Evolutionary conservation across 2,329 filamentous ascomycete species (phyloP).

Genomic region (Zymoseptoria brevis): DNA sequence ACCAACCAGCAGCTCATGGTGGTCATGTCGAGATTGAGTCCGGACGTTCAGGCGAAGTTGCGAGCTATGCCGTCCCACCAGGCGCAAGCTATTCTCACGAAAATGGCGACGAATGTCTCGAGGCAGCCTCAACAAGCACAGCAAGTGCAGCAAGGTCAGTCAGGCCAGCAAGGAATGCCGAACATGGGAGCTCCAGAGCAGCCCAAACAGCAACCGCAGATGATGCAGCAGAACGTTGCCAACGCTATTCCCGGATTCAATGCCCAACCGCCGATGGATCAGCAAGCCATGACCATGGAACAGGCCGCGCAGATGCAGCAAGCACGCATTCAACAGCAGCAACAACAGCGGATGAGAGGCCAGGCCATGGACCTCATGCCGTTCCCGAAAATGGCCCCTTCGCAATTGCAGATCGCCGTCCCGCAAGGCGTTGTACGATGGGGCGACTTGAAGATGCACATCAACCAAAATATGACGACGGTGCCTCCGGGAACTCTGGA

Average conservation of each 20-base stretch:
- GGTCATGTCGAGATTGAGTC: constrained; percentile 5
- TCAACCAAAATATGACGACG: constrained; percentile 38
- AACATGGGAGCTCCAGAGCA: constrained; percentile 1
- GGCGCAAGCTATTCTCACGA: constrained; percentile 7
- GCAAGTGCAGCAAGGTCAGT: background rate
- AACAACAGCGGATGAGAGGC: constrained; percentile 7
- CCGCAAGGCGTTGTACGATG: constrained; percentile 48
- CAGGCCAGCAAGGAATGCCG: background rate
- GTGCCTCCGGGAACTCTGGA: constrained; percentile 35
- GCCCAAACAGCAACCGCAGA: constrained; percentile 3
- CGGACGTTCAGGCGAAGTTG: constrained; percentile 14
- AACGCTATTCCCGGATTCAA: constrained; percentile 18
- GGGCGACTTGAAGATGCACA: constrained; percentile 50
- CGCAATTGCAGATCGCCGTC: constrained; percentile 22
- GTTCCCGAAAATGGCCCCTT: constrained; percentile 11
- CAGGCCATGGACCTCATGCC: constrained; percentile 13
- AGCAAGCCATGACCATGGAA: constrained; percentile 9
- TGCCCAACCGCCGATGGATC: constrained; percentile 11
- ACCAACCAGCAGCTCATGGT: background rate
- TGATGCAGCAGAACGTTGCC: constrained; percentile 12
- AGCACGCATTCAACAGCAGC: constrained; percentile 11
- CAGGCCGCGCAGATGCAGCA: constrained; percentile 7
- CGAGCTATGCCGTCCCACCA: constrained; percentile 10
- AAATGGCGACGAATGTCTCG: constrained; percentile 9
- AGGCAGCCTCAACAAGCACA: constrained; percentile 1